Conservation (phyloP, 129 eudicot species). For the Helianthus tuberosus region DNA sequence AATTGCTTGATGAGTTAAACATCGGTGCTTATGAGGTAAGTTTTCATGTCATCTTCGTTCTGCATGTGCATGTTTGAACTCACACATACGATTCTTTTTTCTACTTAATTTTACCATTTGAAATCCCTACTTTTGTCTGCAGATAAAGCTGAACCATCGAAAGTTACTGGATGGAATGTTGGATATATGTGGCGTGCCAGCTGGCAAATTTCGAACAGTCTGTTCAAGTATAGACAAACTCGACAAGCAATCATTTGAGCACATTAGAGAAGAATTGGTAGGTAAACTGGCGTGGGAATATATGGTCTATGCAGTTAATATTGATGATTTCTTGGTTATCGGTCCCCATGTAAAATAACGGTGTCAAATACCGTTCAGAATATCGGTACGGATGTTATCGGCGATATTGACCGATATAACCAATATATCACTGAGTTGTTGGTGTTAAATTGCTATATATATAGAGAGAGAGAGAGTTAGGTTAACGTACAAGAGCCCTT, state of each 20-base stretch:
- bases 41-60: slow-evolving; percentile 11
- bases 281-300: no score
- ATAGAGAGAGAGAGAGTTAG: no score
- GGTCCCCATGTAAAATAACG: no score
- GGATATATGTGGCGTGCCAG: slow-evolving; percentile 90
- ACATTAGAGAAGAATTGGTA: slow-evolving; percentile 84
- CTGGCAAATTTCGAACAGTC: slow-evolving; percentile 78
- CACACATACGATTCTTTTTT: background rate
- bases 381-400: no score
- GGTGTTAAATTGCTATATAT: no score
- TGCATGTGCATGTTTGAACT: background rate
- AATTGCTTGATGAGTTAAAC: slow-evolving; percentile 76
- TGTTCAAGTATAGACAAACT: slow-evolving; percentile 97
- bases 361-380: no score
- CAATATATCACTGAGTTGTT: no score
- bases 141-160: slow-evolving; percentile 92
- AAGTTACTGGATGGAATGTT: slow-evolving; percentile 92
- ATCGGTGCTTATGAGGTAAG: slow-evolving; percentile 89
- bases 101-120: background rate
- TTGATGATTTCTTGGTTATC: no score
- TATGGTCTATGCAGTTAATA: no score
- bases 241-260: slow-evolving; percentile 89
- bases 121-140: slow-evolving; percentile 13
- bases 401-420: no score
- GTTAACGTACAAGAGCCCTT: no score